Evolutionary conservation across 2,329 filamentous ascomycete genomes (phyloP), one percentile per base, ranked within the genome.

Genomic region (Exophiala phaeomuriformis): DNA sequence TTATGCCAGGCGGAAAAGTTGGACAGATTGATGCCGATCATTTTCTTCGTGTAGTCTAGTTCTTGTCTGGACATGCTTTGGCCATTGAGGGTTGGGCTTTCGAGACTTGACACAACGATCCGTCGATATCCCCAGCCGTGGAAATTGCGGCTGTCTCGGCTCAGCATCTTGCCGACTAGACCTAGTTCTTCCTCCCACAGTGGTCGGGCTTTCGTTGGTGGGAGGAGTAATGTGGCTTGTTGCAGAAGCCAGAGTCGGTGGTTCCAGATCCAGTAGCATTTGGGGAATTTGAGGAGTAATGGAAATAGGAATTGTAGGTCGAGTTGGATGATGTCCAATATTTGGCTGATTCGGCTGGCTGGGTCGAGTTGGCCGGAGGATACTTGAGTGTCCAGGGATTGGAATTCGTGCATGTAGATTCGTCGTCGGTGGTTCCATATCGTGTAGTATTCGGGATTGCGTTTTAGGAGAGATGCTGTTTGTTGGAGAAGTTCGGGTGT

Each of bases 241-340:
- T 84, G 75, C 9, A 98, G 75, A 2, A 91, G 75, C 90, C 93
- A 98, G 43, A 85, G 72, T 30, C 93, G 84, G 70, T 96, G 91
- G 63, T 95, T 95, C 93, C 93, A 98, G 65, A 98, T 91, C 91
- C 93, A 97, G 74, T 98, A 98, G 76, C 93, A 97, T 69, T 98
- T 98, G 4, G 93, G 93, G 61, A 83, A 91, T 61, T 89, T 82
- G 60, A 88, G 79, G 47, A 98, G 79, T 19, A 98, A 78, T 0
- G 88, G 88, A 39, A 96, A 81, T 33, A 91, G 84, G 66, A 96
- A 95, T 45, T 75, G 73, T 33, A 98, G 76, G 67, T 98, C 93
- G 51, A 79, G 75, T 44, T 80, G 78, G 57, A 97, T 77, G 32
- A 85, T 66, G 2, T 81, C 72, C 40, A 74, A 68, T 31, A 73